A percentile compares a stretch with the other conserved stretches of the same genome.
phyloP scores from a whole-genome alignment of 75 land plant genomes.

The Pseudotsuga menziesii region DNA sequence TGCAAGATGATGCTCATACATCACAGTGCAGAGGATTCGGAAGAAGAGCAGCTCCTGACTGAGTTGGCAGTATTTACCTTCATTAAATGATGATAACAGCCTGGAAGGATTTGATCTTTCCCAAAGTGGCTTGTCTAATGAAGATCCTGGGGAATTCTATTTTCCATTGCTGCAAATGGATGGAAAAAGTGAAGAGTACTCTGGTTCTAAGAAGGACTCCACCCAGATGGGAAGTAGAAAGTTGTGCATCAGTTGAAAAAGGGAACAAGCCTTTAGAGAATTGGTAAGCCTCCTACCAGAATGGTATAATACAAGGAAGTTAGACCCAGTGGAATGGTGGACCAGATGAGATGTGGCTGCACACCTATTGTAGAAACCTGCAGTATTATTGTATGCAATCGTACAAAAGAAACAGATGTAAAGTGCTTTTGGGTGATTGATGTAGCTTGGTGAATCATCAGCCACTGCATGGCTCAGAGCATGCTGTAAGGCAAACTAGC shows the following conservation, averaged over 20 bases:
- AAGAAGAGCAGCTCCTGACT: too few species aligned
- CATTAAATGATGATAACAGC: too few species aligned
- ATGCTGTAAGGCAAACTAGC: too few species aligned
- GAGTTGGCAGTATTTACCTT: too few species aligned
- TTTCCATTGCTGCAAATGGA: not conserved
- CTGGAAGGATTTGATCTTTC: not conserved
- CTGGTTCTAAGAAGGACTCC: not conserved
- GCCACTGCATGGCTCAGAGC: too few species aligned
- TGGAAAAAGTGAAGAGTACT: conserved; percentile 4
- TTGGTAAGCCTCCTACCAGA: not conserved
- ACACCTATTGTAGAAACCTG: too few species aligned
- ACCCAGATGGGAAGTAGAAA: not conserved
- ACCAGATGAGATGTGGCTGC: too few species aligned
- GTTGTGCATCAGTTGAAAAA: not conserved
- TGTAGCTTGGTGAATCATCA: too few species aligned
- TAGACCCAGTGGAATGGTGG: not conserved
- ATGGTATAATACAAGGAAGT: not conserved
- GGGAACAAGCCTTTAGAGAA: not conserved
- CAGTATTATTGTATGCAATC: too few species aligned
- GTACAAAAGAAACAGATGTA: too few species aligned
- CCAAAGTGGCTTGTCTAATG: not conserved
- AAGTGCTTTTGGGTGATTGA: too few species aligned
- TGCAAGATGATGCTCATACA: not conserved
- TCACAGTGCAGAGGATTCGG: too few species aligned
- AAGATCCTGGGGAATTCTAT: not conserved